Percentiles rank a stretch among this genome's conserved stretches.
phyloP scores from a whole-genome alignment of 2,329 filamentous ascomycete genomes.

The Albifimbria verrucaria region DNA sequence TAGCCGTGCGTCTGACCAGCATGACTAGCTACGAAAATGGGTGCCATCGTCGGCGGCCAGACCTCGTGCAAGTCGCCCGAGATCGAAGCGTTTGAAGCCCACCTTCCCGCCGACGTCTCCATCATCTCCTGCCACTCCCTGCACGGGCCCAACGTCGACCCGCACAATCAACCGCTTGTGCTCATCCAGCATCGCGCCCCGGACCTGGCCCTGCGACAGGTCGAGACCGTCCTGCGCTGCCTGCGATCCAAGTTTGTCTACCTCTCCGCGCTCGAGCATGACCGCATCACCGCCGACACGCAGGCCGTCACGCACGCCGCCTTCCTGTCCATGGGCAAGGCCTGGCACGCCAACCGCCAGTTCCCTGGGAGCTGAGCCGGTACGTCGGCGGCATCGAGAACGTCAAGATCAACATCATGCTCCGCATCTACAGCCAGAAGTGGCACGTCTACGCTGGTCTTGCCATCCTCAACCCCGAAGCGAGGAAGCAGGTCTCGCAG shows the following conservation, averaged over 20 bases:
- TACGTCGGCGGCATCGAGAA: constrained; percentile 98
- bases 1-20: not conserved
- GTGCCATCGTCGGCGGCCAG: constrained; percentile 93
- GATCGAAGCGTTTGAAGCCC: constrained; percentile 85
- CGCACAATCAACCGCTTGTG: constrained; percentile 85
- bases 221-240: constrained; percentile 78
- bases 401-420: constrained; percentile 96
- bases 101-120: constrained; percentile 83
- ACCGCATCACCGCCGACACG: constrained; percentile 96
- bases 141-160: constrained; percentile 87
- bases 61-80: constrained; percentile 98
- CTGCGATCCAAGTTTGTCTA: constrained; percentile 84
- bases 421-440: constrained; percentile 97
- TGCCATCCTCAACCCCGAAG: constrained; percentile 92
- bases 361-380: constrained; percentile 97
- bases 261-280: constrained; percentile 82
- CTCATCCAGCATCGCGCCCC: constrained; percentile 90
- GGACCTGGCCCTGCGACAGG: constrained; percentile 69
- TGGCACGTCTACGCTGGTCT: constrained; percentile 99
- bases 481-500: constrained; percentile 87
- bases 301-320: constrained; percentile 97
- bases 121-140: constrained; percentile 96
- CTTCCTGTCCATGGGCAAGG: constrained; percentile 95
- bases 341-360: constrained; percentile 91
- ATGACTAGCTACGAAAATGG: constrained; percentile 78